Base-by-base conservation (phyloP, 495 filamentous ascomycete genomes). In the Viridothelium virens region DNA sequence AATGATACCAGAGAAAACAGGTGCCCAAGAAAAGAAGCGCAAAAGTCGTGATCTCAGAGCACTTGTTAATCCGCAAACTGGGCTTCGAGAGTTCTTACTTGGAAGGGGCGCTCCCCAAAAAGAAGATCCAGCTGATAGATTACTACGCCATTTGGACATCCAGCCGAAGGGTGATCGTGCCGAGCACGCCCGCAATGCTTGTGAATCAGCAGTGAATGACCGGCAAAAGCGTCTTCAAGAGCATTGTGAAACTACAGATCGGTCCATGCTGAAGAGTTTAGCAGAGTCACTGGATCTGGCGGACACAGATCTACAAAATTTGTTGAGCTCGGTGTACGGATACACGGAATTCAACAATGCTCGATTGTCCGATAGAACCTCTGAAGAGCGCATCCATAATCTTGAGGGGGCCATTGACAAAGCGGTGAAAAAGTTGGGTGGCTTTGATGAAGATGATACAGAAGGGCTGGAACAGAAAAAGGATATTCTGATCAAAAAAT, bases 51-150 rank as follows among this genome's bases (percentile, higher is more conserved):
- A 41, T 18, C 33, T 66, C 38, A 66, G 66, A 36, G 44, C 63
- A 11, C 64, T 64, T n/a, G 65, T 61, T 18, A 63, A n/a, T 10
- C 64, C 69, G 3, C 50, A 59, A 14, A 68, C 56, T 53, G 70
- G 70, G 14, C 64, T 72, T n/a, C 69, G 70, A 56, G 68, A 68
- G 1, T 59, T 72, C 14, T 68, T 66, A 11, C 66, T 72, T 3
- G 68, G 69, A 3, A 63, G 68, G 41, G 41, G 61, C 41, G 65
- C 68, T 36, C 68, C 65, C 6, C 65, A 64, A 34, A 59, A 63
- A 9, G 63, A 66, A 18, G 66, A 72, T 38, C 68, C 68, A 14
- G 64, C 62, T n/a, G 18, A 50, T 10, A 65, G 66, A 46, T 38
- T 72, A 7, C 64, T 72, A 1, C 65, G 68, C 3, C 47, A 59